phyloP scores from a whole-genome alignment of 2,329 filamentous ascomycete genomes.

The Xylaria sp. region DNA sequence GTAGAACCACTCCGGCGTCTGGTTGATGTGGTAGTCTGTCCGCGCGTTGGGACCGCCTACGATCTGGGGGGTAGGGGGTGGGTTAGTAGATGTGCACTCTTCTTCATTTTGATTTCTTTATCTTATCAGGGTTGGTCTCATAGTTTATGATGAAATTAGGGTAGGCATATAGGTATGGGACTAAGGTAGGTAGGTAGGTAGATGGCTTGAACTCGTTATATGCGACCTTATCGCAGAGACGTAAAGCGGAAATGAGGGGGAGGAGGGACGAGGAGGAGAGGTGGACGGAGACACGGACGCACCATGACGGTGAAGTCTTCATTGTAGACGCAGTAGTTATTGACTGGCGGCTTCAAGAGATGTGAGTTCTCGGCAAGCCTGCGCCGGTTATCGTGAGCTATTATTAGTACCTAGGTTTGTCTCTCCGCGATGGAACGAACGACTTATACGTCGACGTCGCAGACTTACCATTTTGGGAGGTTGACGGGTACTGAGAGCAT shows the following conservation, averaged over 20 bases:
- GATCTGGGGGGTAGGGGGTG: constrained; percentile 63
- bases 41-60: constrained; percentile 96
- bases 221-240: background rate
- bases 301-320: constrained; percentile 85
- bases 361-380: constrained; percentile 95
- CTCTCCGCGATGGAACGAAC: background rate
- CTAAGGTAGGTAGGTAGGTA: too few species aligned
- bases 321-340: constrained; percentile 98
- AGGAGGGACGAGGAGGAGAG: background rate
- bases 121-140: background rate
- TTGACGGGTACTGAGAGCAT: constrained; percentile 66
- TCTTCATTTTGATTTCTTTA: background rate
- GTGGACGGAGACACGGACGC: constrained; percentile 30
- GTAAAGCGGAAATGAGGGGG: background rate
- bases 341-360: constrained; percentile 91
- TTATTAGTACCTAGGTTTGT: constrained; percentile 32
- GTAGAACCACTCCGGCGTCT: constrained; percentile 97
- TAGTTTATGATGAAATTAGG: background rate
- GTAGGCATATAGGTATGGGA: background rate
- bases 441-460: constrained; percentile 21
- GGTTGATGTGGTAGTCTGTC: constrained; percentile 98
- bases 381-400: constrained; percentile 4
- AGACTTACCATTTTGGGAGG: constrained; percentile 67
- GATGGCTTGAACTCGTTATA: background rate
- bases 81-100: constrained; percentile 9